Conservation (phyloP, 179 eudicot species). For the Nepenthes alata region DNA sequence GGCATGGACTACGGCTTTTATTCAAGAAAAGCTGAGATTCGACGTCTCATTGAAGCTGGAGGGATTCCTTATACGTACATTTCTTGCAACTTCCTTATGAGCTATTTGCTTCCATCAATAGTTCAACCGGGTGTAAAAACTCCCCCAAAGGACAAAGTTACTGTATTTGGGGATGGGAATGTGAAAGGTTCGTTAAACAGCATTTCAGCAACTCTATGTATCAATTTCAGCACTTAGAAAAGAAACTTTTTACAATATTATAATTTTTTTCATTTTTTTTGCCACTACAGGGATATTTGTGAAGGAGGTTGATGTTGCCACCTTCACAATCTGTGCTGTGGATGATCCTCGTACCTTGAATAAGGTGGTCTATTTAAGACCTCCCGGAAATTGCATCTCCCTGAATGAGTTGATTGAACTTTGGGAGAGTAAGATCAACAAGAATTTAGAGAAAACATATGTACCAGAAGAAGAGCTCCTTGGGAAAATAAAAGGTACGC, state of each 20-base stretch:
- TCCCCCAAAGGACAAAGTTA: slow-evolving; percentile 72
- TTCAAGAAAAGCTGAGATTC: slow-evolving; percentile 53
- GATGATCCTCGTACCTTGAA: slow-evolving; percentile 84
- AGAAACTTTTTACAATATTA: neutral
- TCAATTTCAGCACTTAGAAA: neutral
- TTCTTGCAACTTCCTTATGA: slow-evolving; percentile 65
- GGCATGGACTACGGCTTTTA: slow-evolving; percentile 50
- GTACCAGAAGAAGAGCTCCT: slow-evolving; percentile 58
- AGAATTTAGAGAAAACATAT: slow-evolving; percentile 39
- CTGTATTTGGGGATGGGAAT: slow-evolving; percentile 64
- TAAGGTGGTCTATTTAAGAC: slow-evolving; percentile 64
- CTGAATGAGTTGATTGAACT: slow-evolving; percentile 55
- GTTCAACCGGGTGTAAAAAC: slow-evolving; percentile 64
- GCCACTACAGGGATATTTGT: slow-evolving; percentile 54
- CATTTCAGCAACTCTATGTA: neutral
- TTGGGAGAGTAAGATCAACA: slow-evolving; percentile 74
- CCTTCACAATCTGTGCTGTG: slow-evolving; percentile 62
- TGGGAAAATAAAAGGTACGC: slow-evolving; percentile 51
- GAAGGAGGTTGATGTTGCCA: slow-evolving; percentile 69
- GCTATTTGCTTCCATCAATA: slow-evolving; percentile 70
- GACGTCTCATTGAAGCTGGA: slow-evolving; percentile 67
- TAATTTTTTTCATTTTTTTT: neutral
- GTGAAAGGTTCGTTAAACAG: slow-evolving; percentile 41
- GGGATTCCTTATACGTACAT: slow-evolving; percentile 70
- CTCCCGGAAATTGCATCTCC: slow-evolving; percentile 58